phyloP scores from a whole-genome alignment of 2,329 filamentous ascomycete species.

The Paraconiothyrium brasiliense region DNA sequence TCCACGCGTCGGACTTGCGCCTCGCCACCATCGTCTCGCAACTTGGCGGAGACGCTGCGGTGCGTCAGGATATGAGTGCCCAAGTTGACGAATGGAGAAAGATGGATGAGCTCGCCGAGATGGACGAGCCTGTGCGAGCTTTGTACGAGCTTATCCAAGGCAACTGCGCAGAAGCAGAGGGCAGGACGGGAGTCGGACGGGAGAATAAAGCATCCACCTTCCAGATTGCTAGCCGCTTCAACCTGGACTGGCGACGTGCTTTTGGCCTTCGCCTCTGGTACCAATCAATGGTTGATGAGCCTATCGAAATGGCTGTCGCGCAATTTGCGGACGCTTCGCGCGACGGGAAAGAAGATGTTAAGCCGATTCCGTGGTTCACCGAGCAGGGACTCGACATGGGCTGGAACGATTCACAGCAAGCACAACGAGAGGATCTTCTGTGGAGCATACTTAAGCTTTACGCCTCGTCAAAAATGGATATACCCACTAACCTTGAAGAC shows the following conservation, averaged over 20 bases:
- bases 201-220: slow-evolving; percentile 87
- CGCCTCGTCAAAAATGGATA: slow-evolving; percentile 62
- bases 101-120: slow-evolving; percentile 85
- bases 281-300: slow-evolving; percentile 72
- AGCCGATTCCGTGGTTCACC: slow-evolving; percentile 76
- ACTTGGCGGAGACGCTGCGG: slow-evolving; percentile 76
- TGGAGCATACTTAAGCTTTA: slow-evolving; percentile 89
- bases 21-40: slow-evolving; percentile 86
- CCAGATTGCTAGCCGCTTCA: slow-evolving; percentile 82
- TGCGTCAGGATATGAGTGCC: slow-evolving; percentile 77
- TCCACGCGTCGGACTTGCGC: slow-evolving; percentile 80
- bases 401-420: slow-evolving; percentile 69
- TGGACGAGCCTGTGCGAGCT: slow-evolving; percentile 82
- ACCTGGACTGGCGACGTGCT: slow-evolving; percentile 90
- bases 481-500: slow-evolving; percentile 66
- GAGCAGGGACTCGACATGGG: slow-evolving; percentile 66
- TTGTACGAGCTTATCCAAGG: slow-evolving; percentile 91
- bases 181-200: slow-evolving; percentile 73
- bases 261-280: slow-evolving; percentile 95
- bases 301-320: slow-evolving; percentile 75
- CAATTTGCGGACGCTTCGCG: slow-evolving; percentile 78
- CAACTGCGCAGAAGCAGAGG: slow-evolving; percentile 84
- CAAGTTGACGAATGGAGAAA: slow-evolving; percentile 88
- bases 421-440: slow-evolving; percentile 76
- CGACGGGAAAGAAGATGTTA: slow-evolving; percentile 72